Evolutionary conservation across 148 eudicot genomes (phyloP).

Genomic region (Salicornia ramosissima): DNA sequence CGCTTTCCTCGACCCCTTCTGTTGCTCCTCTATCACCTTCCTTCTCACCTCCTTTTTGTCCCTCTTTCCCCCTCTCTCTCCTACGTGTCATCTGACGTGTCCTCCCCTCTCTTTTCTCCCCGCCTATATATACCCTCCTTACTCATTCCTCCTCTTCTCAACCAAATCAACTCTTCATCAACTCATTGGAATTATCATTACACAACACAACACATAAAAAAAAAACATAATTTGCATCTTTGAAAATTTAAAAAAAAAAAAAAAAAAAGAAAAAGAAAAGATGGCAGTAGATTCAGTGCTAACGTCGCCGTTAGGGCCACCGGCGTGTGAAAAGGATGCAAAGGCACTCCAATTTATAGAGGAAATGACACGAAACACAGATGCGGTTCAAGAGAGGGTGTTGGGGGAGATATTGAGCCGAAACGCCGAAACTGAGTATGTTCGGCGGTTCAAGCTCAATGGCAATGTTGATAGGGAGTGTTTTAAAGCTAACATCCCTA

Average conservation of each 20-base stretch:
- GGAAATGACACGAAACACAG: constrained; percentile 75
- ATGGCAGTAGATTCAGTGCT: constrained; percentile 70
- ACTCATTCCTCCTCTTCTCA: constrained; percentile 17
- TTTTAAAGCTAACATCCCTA: constrained; percentile 57
- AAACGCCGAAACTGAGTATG: constrained; percentile 65
- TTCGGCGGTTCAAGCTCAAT: constrained; percentile 39
- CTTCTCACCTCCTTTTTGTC: constrained; percentile 46
- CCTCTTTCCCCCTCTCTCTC: constrained; percentile 23
- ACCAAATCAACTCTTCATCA: neutral
- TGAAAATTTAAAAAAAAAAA: neutral
- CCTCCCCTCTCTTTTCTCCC: constrained; percentile 11
- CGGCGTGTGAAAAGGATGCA: constrained; percentile 75
- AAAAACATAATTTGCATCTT: neutral
- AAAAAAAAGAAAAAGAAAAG: too few relatives aligned
- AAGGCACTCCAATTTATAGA: constrained; percentile 76
- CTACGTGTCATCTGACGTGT: constrained; percentile 33
- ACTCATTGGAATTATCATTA: neutral
- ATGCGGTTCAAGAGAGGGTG: constrained; percentile 54
- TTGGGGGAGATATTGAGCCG: constrained; percentile 52
- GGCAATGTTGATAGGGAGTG: constrained; percentile 53
- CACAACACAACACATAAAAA: neutral
- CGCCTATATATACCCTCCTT: constrained; percentile 22
- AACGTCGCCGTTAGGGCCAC: constrained; percentile 59
- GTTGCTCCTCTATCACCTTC: constrained; percentile 30
- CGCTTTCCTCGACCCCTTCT: constrained; percentile 32